These are phyloP conservation scores for Psilocybe sp. DNA, from an alignment of 768 basidiomycete genomes.

Conservation along the genomic window DNA sequence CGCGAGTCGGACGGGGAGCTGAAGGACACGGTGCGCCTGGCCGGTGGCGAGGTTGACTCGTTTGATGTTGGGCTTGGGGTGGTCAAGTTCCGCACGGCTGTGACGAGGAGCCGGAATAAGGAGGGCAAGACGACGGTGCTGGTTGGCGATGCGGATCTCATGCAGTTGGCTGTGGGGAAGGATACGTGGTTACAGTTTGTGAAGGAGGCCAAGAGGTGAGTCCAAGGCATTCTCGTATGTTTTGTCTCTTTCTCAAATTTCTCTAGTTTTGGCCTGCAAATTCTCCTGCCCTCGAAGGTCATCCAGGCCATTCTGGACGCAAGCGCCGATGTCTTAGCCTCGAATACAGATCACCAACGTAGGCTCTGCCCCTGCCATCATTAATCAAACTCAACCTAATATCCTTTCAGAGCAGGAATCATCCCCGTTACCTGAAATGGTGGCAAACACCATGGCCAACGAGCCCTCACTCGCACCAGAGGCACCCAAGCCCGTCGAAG, in stretches of 20 bases:
- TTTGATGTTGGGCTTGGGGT: constrained; percentile 52
- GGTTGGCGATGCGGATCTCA: constrained; percentile 45
- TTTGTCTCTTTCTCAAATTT: neutral
- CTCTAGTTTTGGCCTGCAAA: constrained; percentile 36
- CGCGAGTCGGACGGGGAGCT: constrained; percentile 47
- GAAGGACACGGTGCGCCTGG: constrained; percentile 52
- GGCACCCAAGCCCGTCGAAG: constrained; percentile 5
- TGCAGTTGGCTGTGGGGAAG: constrained; percentile 49
- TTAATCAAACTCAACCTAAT: neutral
- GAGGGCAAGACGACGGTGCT: constrained; percentile 47
- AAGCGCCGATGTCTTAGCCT: constrained; percentile 28
- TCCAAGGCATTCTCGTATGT: neutral
- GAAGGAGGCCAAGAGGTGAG: constrained; percentile 49
- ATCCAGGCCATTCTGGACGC: constrained; percentile 46
- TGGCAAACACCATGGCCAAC: constrained; percentile 51
- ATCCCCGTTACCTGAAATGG: constrained; percentile 43
- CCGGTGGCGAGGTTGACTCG: constrained; percentile 59
- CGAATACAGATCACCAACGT: constrained; percentile 9
- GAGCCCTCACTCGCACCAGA: constrained; percentile 43
- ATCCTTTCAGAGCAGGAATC: constrained; percentile 12
- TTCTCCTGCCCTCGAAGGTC: constrained; percentile 46
- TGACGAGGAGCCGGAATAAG: constrained; percentile 53
- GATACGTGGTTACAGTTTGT: constrained; percentile 54
- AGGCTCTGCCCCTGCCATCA: neutral
- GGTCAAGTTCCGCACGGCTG: constrained; percentile 46